Conservation (phyloP, 2,329 filamentous ascomycete species). For the Aspergillus sp. region DNA sequence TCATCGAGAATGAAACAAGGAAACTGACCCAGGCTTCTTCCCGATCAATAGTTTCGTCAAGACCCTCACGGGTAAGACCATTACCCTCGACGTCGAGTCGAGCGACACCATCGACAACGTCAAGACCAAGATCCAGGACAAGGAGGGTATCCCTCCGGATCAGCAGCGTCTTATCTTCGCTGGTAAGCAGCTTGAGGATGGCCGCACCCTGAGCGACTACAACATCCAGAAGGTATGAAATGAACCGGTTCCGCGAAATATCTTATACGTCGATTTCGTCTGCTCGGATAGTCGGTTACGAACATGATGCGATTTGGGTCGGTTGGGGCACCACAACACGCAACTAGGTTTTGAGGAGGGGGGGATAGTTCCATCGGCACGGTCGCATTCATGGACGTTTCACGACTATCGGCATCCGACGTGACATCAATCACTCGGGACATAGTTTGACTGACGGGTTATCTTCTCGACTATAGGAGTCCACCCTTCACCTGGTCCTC, state of each 20-base stretch:
- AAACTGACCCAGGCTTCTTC: constrained; percentile 26
- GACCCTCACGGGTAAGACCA: constrained; percentile 99
- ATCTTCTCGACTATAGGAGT: constrained; percentile 66
- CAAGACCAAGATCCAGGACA: constrained; percentile 99
- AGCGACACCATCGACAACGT: constrained; percentile 99
- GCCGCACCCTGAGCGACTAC: constrained; percentile 94
- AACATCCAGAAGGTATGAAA: constrained; percentile 94
- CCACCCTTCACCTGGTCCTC: constrained; percentile 96
- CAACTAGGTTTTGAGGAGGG: neutral
- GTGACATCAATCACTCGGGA: neutral
- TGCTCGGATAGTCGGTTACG: constrained; percentile 2
- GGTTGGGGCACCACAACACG: neutral
- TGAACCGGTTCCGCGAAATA: constrained; percentile 13
- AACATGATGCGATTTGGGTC: neutral
- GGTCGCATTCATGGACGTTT: constrained; percentile 1
- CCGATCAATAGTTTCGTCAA: constrained; percentile 83
- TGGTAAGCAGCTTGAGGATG: constrained; percentile 98
- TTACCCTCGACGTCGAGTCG: constrained; percentile 99
- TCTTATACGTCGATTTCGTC: constrained; percentile 5
- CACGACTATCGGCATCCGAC: neutral
- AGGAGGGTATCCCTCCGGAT: constrained; percentile 97
- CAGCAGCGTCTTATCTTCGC: constrained; percentile 99
- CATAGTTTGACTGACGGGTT: constrained; percentile 35
- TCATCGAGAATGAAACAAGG: constrained; percentile 8
- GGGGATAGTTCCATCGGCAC: neutral